Base-by-base conservation (phyloP, 1,139 yeast species). In the Kluyveromyces sp. region DNA sequence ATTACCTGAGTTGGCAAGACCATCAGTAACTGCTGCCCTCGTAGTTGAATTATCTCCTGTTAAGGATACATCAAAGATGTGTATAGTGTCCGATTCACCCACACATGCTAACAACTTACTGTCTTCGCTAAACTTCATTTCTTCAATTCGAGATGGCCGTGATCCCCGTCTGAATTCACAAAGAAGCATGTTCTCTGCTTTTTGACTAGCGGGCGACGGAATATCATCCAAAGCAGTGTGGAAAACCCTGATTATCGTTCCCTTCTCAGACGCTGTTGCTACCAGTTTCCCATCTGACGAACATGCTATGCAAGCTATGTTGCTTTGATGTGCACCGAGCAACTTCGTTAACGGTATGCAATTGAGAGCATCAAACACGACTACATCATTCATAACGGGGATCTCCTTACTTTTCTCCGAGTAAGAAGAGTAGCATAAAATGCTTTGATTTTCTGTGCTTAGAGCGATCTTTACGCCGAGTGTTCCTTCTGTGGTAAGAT, bases 191-290 rank as follows among this genome's bases (percentile, higher is more conserved):
- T 46, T 47, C 3, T 55, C 41, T 22, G 26, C 26, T 22, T 22
- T 22, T 22, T 22, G 26, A 22, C 26, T 22, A 22, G 9, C 26
- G 26, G 8, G 6, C 6, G 8, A 22, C 28, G 49, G 48, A 34
- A 45, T 54, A 6, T 52, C 55, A 6, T 44, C n/a, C 30, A 58
- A 59, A 7, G 46, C 48, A 0, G 71, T 63, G 32, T 65, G 61
- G 47, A 73, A 71, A 0, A 82, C 78, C 38, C 92, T 64, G 1
- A 83, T 69, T 3, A 83, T 80, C 0, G 94, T 83, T 0, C 94
- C 94, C 51, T 80, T 81, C 1, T 70, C 67, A 0, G 87, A 80
- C 0, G 88, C 83, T 0, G 89, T 78, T 0, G 88, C 86, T 19
- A 83, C 66, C 30, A 73, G 59, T 13, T 63, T 61, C 6, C 80